Base-by-base conservation (phyloP, 2,329 filamentous ascomycete species). In the Trichoderma sp. region DNA sequence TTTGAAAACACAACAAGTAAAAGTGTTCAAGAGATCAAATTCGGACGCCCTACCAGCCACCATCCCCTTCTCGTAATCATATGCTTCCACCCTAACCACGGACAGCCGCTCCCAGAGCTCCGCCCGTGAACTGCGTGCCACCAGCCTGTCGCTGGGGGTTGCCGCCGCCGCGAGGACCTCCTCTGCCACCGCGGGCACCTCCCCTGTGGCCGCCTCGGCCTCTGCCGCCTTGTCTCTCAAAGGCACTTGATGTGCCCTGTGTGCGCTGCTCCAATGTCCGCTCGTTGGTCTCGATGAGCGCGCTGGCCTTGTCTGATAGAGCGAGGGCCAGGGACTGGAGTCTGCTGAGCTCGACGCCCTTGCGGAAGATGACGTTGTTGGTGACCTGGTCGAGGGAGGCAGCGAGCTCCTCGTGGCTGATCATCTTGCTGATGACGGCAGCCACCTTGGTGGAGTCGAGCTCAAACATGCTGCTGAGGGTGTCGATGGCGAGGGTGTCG, bases 381-480 rank as follows among this genome's bases (percentile, higher is more conserved):
- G 97, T 98, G 86, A 99, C 96, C 87, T 99, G 97, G 88, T 99
- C 97, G 33, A 99, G 91, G 50, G 97, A 97, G 60, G 97, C 97
- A 11, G 94, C 94, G 67, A 99, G 92, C 86, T 99, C 97, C 86
- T 99, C 97, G 88, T 99, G 97, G 81, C 95, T 97, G 85, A 99
- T 98, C 97, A 99, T 99, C 89, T 97, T 97, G 90, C 95, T 97
- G 82, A 99, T 92, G 74, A 99, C 92, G 45, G 97, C 95, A n/a
- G 94, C 89, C 69, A 98, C 95, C 90, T 98, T 98, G 87, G 93
- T 91, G 80, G 93, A 88, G 75, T 95, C 91, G 29, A 99, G 92
- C 86, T 99, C 97, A 85, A 99, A 99, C 97, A 99, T 99, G 79
- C 88, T 89, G 77, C 95, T 93, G 77, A 99, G 90, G 29, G 95